Evolutionary conservation across 2,329 filamentous ascomycete species (phyloP).

Genomic region (Paecilomyces fulvus): DNA sequence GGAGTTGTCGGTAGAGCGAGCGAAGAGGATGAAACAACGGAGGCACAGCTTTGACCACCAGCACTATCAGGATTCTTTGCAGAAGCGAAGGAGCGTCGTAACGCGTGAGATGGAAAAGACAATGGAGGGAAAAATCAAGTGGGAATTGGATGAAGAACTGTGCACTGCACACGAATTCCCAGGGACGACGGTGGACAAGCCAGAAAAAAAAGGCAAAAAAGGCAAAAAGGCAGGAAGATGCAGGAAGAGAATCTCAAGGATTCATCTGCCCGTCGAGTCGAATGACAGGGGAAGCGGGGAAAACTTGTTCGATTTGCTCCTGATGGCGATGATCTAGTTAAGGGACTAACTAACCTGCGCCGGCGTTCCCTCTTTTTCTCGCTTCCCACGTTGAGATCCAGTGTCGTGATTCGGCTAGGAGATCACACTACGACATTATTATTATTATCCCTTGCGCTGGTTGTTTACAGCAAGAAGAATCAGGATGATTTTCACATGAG

Average conservation of each 20-base stretch:
- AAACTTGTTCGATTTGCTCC: neutral
- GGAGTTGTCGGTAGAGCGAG: neutral
- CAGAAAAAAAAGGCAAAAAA: no score
- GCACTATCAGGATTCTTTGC: neutral
- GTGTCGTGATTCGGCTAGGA: neutral
- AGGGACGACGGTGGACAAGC: slow-evolving; percentile 1
- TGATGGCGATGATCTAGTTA: neutral
- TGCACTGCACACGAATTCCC: neutral
- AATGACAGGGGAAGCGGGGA: slow-evolving; percentile 2
- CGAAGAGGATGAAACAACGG: neutral
- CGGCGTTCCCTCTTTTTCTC: neutral
- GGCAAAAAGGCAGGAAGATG: slow-evolving; percentile 7
- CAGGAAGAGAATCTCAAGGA: neutral
- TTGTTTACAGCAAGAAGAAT: neutral
- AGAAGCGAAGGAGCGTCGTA: neutral
- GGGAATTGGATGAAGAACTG: neutral
- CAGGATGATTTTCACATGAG: neutral
- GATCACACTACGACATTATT: neutral
- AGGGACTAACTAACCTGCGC: neutral
- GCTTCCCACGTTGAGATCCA: neutral
- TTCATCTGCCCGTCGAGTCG: neutral
- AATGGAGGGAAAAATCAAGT: neutral
- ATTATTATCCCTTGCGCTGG: neutral
- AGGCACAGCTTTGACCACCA: neutral
- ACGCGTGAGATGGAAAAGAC: neutral